phyloP scores from a whole-genome alignment of 179 eudicot species.

The Beta corolliflora region DNA sequence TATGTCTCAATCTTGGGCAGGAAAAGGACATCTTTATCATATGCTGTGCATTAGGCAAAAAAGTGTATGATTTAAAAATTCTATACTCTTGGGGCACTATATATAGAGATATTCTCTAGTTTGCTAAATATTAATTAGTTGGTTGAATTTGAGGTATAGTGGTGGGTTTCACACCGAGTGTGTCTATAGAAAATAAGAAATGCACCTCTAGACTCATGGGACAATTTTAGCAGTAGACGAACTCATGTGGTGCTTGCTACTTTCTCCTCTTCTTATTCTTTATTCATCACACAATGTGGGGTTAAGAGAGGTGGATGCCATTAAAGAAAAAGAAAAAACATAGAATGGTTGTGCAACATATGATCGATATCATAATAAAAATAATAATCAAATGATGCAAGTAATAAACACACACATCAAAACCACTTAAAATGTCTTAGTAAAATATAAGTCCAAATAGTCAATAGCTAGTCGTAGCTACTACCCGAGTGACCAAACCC shows the following conservation, averaged over 20 bases:
- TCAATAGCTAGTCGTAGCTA: too few species aligned
- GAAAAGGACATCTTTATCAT: constrained; percentile 3
- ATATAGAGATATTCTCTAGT: too few species aligned
- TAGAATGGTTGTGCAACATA: not conserved
- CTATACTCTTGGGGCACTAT: not conserved
- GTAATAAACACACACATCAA: too few species aligned
- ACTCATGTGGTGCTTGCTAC: not conserved
- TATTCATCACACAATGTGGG: constrained; percentile 18
- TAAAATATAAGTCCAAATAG: too few species aligned
- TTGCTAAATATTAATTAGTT: too few species aligned
- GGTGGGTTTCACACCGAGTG: too few species aligned
- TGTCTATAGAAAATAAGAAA: too few species aligned
- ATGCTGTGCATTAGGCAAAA: constrained; percentile 9
- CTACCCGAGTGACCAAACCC: too few species aligned
- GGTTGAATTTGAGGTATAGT: too few species aligned
- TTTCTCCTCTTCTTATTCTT: not conserved
- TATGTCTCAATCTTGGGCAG: constrained; percentile 15
- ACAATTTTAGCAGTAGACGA: too few species aligned
- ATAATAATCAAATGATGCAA: not conserved
- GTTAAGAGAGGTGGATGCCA: not conserved
- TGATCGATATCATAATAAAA: not conserved
- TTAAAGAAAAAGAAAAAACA: not conserved
- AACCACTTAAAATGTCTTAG: too few species aligned
- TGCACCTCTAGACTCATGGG: too few species aligned
- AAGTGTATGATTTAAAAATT: not conserved